Percentiles rank a stretch among this genome's conserved stretches.
Evolutionary conservation across 208 protist species (phyloP).

Genomic region (Zelonia costaricensis): DNA sequence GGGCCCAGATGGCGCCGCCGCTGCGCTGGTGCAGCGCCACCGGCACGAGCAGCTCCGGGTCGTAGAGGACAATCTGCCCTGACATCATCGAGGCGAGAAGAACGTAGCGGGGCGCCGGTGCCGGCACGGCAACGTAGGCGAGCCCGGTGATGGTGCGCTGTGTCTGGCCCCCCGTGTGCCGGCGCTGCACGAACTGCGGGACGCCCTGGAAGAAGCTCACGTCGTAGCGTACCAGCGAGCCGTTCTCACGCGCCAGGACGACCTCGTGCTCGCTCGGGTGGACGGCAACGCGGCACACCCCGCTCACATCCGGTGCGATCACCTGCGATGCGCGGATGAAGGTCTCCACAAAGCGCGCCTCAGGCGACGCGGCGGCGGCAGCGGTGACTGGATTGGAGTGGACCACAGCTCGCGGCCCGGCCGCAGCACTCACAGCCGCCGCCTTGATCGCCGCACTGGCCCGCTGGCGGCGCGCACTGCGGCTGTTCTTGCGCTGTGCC

Average conservation of each 20-base stretch:
- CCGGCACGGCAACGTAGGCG: conserved; percentile 39
- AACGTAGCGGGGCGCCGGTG: conserved; percentile 12
- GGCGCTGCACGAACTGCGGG: conserved; percentile 73
- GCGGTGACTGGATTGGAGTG: too few relatives aligned
- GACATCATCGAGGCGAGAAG: conserved; percentile 78
- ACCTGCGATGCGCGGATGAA: conserved; percentile 63
- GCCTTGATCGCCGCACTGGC: conserved; percentile 1
- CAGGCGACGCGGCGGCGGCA: background rate
- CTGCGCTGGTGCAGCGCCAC: conserved; percentile 76
- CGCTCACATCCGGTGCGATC: conserved; percentile 84
- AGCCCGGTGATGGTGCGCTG: conserved; percentile 74
- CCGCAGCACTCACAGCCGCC: too few relatives aligned
- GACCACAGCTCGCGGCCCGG: too few relatives aligned
- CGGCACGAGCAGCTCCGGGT: conserved; percentile 66
- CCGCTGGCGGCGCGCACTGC: conserved; percentile 11
- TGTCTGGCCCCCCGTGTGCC: conserved; percentile 69
- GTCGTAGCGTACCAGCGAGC: conserved; percentile 67
- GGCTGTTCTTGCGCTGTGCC: conserved; percentile 1
- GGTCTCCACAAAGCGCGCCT: conserved; percentile 20
- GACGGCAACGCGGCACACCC: conserved; percentile 74
- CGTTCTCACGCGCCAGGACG: conserved; percentile 82
- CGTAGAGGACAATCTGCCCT: conserved; percentile 82
- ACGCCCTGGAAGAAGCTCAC: conserved; percentile 78
- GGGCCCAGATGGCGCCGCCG: conserved; percentile 82
- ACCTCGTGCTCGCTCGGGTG: conserved; percentile 45